Base-by-base conservation (phyloP, 1,139 yeast species). In the Geotrichum klebahnii region DNA sequence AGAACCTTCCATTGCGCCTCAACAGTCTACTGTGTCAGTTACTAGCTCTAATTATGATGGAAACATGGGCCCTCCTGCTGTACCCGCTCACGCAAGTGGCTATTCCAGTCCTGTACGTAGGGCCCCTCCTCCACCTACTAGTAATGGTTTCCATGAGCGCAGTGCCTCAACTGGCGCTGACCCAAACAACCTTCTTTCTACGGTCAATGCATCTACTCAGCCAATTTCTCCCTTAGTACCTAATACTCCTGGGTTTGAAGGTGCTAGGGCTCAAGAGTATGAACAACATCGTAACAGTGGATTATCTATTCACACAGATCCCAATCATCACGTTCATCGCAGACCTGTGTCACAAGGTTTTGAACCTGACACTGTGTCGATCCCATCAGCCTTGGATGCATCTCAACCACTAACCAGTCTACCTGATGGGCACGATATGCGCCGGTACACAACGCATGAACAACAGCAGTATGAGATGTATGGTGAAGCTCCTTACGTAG, bases 91-190 rank as follows among this genome's bases (percentile, higher is more conserved):
- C 17, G 20, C 19, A 16, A 17, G 19, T n/a, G 24, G 28, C 22
- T 29, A 12, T 23, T 19, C 40, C 12, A 12, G 10, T 8, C 29
- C 6, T 10, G 34, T 14, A 17, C 35, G 39, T 6, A 10, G 20
- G 17, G 35, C 28, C 34, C 43, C 33, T 35, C 35, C 41, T 9
- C 44, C 32, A 22, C 48, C 41, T 3, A 47, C 34, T 5, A 28
- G 33, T 26, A 26, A 39, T 14, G 12, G 29, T 22, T 37, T 9
- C 40, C 67, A 65, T 43, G 63, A 62, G 46, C 60, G 68, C 43
- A 56, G 61, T 20, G 65, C 65, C 6, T 63, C 68, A 5, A 65
- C 62, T 35, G 69, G 70, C 19, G 56, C 58, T 22, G 59, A 56
- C 49, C 65, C 66, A 42, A 63, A 63, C 50, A 62, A 63, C 50